These are phyloP conservation scores for Centaurea solstitialis DNA, from an alignment of 129 eudicot genomes.

Conservation along the genomic window DNA sequence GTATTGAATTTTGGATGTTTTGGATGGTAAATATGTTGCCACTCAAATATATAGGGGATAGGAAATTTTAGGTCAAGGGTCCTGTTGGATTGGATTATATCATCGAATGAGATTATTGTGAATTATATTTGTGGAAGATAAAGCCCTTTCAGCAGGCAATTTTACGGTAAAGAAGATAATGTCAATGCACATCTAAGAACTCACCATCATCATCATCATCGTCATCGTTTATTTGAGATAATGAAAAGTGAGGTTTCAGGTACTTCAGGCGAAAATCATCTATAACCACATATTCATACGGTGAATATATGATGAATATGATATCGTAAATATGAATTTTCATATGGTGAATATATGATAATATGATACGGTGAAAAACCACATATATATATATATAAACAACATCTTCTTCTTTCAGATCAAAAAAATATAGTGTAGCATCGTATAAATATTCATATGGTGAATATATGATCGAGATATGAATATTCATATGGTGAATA, in stretches of 20 bases:
- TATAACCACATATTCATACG: too few relatives aligned
- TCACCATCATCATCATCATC: conserved; percentile 15
- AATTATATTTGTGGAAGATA: neutral
- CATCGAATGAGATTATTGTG: neutral
- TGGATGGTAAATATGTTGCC: neutral
- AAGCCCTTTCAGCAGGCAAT: neutral
- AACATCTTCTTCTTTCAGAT: too few relatives aligned
- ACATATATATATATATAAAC: too few relatives aligned
- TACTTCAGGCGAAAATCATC: conserved; percentile 24
- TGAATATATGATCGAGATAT: too few relatives aligned
- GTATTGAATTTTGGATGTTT: neutral
- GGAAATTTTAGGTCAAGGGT: neutral
- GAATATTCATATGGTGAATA: too few relatives aligned
- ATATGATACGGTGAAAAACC: too few relatives aligned
- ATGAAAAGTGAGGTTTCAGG: conserved; percentile 50
- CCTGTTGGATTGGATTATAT: neutral
- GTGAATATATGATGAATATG: too few relatives aligned
- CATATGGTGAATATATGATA: too few relatives aligned
- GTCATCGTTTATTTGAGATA: neutral
- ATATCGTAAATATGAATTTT: too few relatives aligned
- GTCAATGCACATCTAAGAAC: conserved; percentile 4
- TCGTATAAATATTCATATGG: too few relatives aligned
- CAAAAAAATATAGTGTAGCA: too few relatives aligned
- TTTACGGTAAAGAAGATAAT: neutral
- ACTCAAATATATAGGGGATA: neutral